Percentiles rank a stretch among this genome's conserved stretches.
Conservation (phyloP, 1,139 yeast genomes). For the Sugiyamaella paludigena region DNA sequence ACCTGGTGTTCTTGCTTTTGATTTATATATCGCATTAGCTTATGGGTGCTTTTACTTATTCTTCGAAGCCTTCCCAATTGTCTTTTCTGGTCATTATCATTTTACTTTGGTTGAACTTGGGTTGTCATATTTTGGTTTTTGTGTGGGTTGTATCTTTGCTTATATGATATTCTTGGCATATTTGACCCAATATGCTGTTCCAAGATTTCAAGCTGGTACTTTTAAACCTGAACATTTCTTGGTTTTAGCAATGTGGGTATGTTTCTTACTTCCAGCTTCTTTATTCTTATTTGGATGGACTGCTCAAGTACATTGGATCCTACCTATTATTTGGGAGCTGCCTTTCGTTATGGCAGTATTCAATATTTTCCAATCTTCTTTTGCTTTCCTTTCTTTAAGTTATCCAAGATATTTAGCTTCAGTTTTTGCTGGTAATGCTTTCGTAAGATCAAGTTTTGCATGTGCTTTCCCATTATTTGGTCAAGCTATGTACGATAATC, state of each 20-base stretch:
- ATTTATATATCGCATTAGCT: slow-evolving; percentile 52
- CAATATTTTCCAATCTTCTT: slow-evolving; percentile 67
- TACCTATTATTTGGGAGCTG: slow-evolving; percentile 68
- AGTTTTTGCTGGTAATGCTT: slow-evolving; percentile 54
- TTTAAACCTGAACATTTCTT: slow-evolving; percentile 22
- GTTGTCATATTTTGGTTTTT: slow-evolving; percentile 45
- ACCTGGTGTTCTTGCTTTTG: slow-evolving; percentile 37
- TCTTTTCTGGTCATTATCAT: slow-evolving; percentile 44
- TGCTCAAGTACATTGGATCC: slow-evolving; percentile 75
- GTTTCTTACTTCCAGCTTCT: slow-evolving; percentile 53
- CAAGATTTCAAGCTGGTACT: slow-evolving; percentile 15
- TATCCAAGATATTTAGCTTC: slow-evolving; percentile 70
- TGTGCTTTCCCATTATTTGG: slow-evolving; percentile 60
- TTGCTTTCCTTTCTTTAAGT: slow-evolving; percentile 67
- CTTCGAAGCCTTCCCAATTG: slow-evolving; percentile 63
- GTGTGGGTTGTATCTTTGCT: slow-evolving; percentile 44
- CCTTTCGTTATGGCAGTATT: slow-evolving; percentile 76
- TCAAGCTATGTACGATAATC: slow-evolving; percentile 45
- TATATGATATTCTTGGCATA: slow-evolving; percentile 20
- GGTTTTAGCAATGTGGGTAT: slow-evolving; percentile 38
- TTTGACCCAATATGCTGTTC: slow-evolving; percentile 14
- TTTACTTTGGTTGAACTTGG: slow-evolving; percentile 53
- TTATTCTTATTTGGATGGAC: slow-evolving; percentile 55
- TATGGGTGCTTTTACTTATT: slow-evolving; percentile 56
- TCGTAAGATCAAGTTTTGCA: slow-evolving; percentile 51